A percentile compares a stretch with the other conserved stretches of the same genome.
Evolutionary conservation across 805 yeast species (phyloP).

Genomic region (Ogataea philodendri): DNA sequence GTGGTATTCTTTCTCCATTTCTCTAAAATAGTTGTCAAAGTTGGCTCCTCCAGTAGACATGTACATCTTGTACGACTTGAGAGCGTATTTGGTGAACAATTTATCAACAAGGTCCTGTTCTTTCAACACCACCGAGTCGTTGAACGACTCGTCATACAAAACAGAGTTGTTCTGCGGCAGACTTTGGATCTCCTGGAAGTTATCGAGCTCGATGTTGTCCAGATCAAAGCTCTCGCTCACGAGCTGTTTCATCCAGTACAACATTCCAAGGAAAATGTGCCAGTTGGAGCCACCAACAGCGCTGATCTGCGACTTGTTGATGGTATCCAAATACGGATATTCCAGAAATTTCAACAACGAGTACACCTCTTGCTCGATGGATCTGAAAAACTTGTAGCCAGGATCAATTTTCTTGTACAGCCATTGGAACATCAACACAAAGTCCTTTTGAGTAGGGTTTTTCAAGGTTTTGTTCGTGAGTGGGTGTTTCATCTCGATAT

Average conservation of each 20-base stretch:
- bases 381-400: constrained; percentile 61
- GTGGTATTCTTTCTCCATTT: constrained; percentile 56
- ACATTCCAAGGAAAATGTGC: constrained; percentile 79
- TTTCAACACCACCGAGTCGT: constrained; percentile 27
- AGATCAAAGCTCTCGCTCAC: constrained; percentile 40
- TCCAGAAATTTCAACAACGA: constrained; percentile 59
- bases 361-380: constrained; percentile 75
- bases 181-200: constrained; percentile 23
- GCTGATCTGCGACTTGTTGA: constrained; percentile 80
- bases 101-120: constrained; percentile 31
- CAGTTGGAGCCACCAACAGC: constrained; percentile 91
- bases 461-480: constrained; percentile 61
- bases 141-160: constrained; percentile 24
- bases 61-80: constrained; percentile 66
- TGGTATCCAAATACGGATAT: constrained; percentile 78
- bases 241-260: constrained; percentile 75
- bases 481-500: constrained; percentile 69
- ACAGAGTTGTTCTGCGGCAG: constrained; percentile 28
- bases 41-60: constrained; percentile 60
- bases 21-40: constrained; percentile 50
- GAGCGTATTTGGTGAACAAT: constrained; percentile 47
- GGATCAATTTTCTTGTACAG: constrained; percentile 78
- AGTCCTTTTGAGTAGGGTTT: constrained; percentile 86
- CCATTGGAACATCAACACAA: constrained; percentile 75
- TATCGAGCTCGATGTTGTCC: constrained; percentile 34